Evolutionary conservation across 768 basidiomycete genomes (phyloP), one percentile per base, ranked within the genome.

Genomic region (Pleurotus giganteus): DNA sequence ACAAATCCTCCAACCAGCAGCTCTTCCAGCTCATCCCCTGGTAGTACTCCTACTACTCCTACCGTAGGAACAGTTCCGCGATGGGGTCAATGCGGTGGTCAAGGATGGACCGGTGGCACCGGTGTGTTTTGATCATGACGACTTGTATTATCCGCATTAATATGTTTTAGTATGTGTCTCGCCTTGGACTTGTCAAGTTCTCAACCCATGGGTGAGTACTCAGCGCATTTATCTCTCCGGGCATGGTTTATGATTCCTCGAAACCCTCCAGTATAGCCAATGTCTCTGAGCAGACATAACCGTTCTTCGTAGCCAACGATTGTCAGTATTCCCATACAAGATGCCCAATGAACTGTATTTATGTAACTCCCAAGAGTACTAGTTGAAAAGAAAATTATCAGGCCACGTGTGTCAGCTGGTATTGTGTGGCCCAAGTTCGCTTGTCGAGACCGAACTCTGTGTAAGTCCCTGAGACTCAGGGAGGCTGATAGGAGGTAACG

Each of bases 21-120:
- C 12, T 56, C 57, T 31, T 49, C 59, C 4, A 55, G 59, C 4
- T 62, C 58, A 4, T 23, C 31, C 7, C 36, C 63, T 21, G 58
- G 65, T 2, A 52, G 60, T 29, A 55, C 63, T 0, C 57, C 59
- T 26, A 59, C 60, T n/a, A 58, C 53, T 13, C 57, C 62, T 36
- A 61, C 51, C 4, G 58, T 60, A 23, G 42, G 21, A 39, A 46
- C 26, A 21, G 61, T 24, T 65, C 64, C 59, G 4, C 66, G 66
- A 9, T 69, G 59, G 45, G 67, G 61, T 2, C 70, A 71, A 57
- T 71, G 70, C 57, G 70, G 70, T 54, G 70, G 71, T 21, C 52
- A 52, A 32, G 66, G 67, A 23, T 73, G 62, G 59, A 60, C 60
- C 31, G 71, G 71, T 3, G 64, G 66, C 9, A 65, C 63, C 1